Evolutionary conservation across 2,329 filamentous ascomycete species (phyloP).

Genomic region (Neonectria faginata): DNA sequence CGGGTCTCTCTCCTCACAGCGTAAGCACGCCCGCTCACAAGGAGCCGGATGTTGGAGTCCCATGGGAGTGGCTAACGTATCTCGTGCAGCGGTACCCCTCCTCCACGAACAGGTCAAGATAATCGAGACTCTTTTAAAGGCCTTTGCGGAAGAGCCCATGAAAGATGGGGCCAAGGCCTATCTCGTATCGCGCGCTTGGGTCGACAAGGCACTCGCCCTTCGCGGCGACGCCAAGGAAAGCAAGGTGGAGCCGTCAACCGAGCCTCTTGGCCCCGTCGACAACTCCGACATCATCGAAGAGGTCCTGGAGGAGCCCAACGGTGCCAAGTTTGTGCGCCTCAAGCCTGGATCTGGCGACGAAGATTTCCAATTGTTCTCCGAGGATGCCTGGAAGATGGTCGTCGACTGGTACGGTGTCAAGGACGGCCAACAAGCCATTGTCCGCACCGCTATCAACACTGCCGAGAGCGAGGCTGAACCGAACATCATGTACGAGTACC

Average conservation of each 20-base stretch:
- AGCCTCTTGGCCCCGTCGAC: conserved; percentile 81
- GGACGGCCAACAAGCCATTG: conserved; percentile 76
- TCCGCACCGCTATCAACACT: conserved; percentile 83
- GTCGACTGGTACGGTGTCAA: conserved; percentile 84
- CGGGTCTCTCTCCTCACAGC: conserved; percentile 34
- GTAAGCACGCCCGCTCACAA: conserved; percentile 41
- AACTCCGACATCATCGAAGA: conserved; percentile 84
- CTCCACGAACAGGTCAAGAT: conserved; percentile 74
- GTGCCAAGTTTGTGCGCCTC: conserved; percentile 76
- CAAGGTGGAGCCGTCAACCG: conserved; percentile 69
- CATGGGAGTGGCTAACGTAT: conserved; percentile 30
- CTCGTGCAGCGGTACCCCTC: conserved; percentile 50
- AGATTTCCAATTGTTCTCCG: conserved; percentile 81
- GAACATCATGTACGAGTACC: conserved; percentile 84
- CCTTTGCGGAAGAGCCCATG: conserved; percentile 64
- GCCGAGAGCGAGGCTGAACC: conserved; percentile 65
- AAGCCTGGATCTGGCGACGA: conserved; percentile 75
- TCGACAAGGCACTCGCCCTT: conserved; percentile 77
- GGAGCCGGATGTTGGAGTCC: conserved; percentile 3
- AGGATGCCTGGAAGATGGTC: conserved; percentile 84
- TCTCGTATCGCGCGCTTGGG: conserved; percentile 83
- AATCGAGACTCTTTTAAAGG: conserved; percentile 72
- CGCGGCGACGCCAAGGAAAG: conserved; percentile 68
- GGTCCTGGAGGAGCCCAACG: conserved; percentile 62
- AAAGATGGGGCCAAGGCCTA: conserved; percentile 81